Evolutionary conservation across 2,329 filamentous ascomycete species (phyloP).

Genomic region (Tolypocladium album): DNA sequence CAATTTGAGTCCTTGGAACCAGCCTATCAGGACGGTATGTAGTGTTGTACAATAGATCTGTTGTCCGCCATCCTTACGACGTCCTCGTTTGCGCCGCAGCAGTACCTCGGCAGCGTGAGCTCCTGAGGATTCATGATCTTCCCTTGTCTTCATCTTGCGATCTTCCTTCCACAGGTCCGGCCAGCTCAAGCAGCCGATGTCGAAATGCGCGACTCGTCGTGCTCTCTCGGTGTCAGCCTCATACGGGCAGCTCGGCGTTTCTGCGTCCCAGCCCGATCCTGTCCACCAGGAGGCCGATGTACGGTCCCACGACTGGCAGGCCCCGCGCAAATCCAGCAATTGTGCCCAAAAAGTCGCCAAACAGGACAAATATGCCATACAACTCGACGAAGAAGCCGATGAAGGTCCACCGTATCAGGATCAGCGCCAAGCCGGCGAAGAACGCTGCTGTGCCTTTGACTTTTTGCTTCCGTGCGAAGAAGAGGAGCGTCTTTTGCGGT

Average conservation of each 20-base stretch:
- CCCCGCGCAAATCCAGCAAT: constrained; percentile 81
- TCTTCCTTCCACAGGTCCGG: background rate
- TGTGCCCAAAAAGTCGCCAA: constrained; percentile 92
- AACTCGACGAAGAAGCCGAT: constrained; percentile 83
- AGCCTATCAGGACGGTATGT: background rate
- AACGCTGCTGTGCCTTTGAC: constrained; percentile 86
- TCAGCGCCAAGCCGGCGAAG: constrained; percentile 69
- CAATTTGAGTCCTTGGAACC: background rate
- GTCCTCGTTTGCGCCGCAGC: background rate
- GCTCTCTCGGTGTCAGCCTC: constrained; percentile 5
- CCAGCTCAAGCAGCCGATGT: background rate
- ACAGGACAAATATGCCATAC: constrained; percentile 87
- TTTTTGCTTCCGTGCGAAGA: constrained; percentile 93
- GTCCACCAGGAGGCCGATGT: constrained; percentile 66
- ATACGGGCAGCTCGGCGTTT: constrained; percentile 71
- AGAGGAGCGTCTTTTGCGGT: constrained; percentile 76
- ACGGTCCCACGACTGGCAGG: constrained; percentile 76
- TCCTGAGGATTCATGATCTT: background rate
- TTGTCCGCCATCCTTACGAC: background rate
- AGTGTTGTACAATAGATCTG: background rate
- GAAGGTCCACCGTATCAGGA: constrained; percentile 82
- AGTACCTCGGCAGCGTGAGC: background rate
- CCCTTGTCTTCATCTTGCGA: background rate
- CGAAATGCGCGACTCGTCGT: background rate
- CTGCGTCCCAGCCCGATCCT: constrained; percentile 56